Conservation (phyloP, 495 filamentous ascomycete genomes). For the Trichoderma asperelloides region DNA sequence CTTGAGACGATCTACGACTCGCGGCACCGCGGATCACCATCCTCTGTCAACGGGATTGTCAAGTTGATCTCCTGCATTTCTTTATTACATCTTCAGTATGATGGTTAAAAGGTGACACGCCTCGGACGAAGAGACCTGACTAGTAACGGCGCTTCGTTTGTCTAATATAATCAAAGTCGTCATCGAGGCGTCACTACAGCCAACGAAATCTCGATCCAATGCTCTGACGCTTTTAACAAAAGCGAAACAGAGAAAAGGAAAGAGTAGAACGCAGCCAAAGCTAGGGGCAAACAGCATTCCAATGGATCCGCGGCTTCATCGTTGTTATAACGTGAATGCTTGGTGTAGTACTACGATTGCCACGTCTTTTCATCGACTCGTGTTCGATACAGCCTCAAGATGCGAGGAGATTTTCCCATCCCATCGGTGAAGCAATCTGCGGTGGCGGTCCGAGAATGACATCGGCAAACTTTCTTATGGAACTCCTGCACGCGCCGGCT, state of each 20-base stretch:
- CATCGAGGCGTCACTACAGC: neutral
- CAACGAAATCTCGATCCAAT: neutral
- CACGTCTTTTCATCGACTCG: neutral
- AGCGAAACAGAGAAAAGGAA: neutral
- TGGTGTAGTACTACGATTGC: neutral
- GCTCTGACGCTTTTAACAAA: neutral
- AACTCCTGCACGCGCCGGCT: neutral
- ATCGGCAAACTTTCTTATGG: conserved; percentile 1
- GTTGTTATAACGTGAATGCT: no score
- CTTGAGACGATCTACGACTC: conserved; percentile 41
- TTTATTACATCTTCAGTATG: neutral
- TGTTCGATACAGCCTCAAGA: neutral
- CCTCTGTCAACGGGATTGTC: conserved; percentile 14
- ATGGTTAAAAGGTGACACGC: neutral
- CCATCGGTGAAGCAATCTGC: neutral
- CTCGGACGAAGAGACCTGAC: neutral
- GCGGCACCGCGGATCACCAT: conserved; percentile 18
- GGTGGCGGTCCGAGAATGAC: neutral
- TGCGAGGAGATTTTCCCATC: neutral
- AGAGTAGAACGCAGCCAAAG: neutral
- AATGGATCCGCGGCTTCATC: no score
- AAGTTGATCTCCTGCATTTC: conserved; percentile 42
- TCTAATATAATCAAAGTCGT: neutral
- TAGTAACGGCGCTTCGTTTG: neutral
- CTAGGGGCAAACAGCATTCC: no score